Base-by-base conservation (phyloP, 2,329 filamentous ascomycete genomes). In the Elsinoe ampelina region DNA sequence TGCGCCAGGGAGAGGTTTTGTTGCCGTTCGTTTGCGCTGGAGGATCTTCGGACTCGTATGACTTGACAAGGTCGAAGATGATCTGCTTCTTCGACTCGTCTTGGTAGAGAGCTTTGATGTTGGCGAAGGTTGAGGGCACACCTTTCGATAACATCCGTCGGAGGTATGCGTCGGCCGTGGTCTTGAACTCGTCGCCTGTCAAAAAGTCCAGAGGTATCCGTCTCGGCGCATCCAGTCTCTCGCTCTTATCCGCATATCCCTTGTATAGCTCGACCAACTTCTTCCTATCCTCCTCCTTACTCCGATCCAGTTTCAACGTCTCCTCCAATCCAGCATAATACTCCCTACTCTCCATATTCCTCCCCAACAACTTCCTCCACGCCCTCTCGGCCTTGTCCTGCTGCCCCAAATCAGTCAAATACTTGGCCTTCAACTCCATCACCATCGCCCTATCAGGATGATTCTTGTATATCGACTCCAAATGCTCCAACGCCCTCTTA, bases 121-220 rank as follows among this genome's bases (percentile, higher is more conserved):
- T 98, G 35, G 90, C 90, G 72, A 98, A 98, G 2, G 92, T 91
- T 2, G 93, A 98, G 1, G 93, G 92, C 3, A 97, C 87, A 10
- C 92, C 93, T 72, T 92, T 95, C 71, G 87, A 84, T 57, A 98
- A 78, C 86, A 95, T 95, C 30, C 85, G 79, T 52, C 84, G 80
- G 59, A 98, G 71, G 69, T 98, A 98, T 19, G 75, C 73, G 68
- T 90, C 85, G 6, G 87, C 91, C 20, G 88, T 85, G 63, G 83
- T 73, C 66, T 80, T 81, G 74, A 98, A 98, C 3, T 85, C 83
- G 42, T 95, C 84, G 3, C 89, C 89, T 62, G 85, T 79, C 51
- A 97, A 73, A 69, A 97, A 96, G 67, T 97, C 89, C 50, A 98
- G 76, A 0, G 93, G 92, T 70, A 97, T 80, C 60, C 93, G 83